These are phyloP conservation scores for Mikania micrantha DNA, from an alignment of 129 eudicot genomes.

Conservation along the genomic window DNA sequence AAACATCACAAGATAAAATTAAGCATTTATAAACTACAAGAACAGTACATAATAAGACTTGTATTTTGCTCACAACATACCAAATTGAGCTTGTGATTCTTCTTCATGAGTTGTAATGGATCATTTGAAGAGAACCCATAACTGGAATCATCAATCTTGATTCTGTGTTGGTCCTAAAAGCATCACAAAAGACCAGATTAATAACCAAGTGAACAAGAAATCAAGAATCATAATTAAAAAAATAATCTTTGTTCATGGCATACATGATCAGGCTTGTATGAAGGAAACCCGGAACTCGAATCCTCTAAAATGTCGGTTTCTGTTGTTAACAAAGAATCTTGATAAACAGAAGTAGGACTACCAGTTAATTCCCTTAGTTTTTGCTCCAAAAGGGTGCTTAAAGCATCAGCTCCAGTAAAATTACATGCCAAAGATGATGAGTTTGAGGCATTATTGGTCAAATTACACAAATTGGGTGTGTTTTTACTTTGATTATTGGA, in stretches of 20 bases:
- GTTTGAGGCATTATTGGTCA: constrained; percentile 32
- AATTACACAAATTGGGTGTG: constrained; percentile 20
- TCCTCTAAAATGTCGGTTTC: constrained; percentile 25
- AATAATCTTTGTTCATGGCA: constrained; percentile 1
- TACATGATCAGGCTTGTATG: constrained; percentile 47
- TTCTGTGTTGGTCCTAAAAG: constrained; percentile 12
- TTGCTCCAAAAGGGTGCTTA: constrained; percentile 71
- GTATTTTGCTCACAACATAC: constrained; percentile 20
- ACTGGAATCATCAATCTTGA: constrained; percentile 18
- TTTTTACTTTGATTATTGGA: constrained; percentile 38
- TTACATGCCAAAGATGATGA: constrained; percentile 36
- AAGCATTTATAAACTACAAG: neutral
- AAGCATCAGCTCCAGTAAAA: constrained; percentile 61
- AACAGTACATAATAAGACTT: neutral
- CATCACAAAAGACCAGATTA: neutral
- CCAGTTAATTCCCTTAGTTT: constrained; percentile 63
- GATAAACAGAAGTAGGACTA: constrained; percentile 33
- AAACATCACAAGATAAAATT: neutral
- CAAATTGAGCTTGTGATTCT: constrained; percentile 31
- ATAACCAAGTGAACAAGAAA: neutral
- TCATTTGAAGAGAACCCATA: constrained; percentile 25
- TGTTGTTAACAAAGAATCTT: constrained; percentile 26
- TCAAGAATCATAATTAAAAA: neutral
- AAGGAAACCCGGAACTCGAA: constrained; percentile 26
- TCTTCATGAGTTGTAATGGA: constrained; percentile 26